Base-by-base conservation (phyloP, 768 basidiomycete genomes). In the Suillus plorans region DNA sequence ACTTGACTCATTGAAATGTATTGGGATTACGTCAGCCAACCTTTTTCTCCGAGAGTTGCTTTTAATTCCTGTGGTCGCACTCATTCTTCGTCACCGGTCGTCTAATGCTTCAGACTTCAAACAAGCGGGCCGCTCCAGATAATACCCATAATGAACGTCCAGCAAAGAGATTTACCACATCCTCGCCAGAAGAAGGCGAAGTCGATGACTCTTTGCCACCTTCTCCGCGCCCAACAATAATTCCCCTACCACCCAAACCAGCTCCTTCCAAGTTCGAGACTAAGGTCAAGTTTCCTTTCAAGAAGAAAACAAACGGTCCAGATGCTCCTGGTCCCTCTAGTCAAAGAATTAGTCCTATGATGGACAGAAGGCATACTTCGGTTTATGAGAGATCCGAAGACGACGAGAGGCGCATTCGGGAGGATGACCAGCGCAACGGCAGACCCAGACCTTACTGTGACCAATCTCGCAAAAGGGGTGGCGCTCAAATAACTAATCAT, bases 121-220 rank as follows among this genome's bases (percentile, higher is more conserved):
- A 75, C 59, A 92, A 92, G 78, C 84, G 91, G 64, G 79, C 77
- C 61, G 86, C 87, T 36, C 86, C 87, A 44, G 74, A 76, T 57
- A 85, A 87, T 16, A 81, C 85, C 55, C 77, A 79, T 2, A 77
- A 80, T 64, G 75, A 77, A 45, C 81, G 89, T 60, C 81, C 84
- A 12, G 44, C 74, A 6, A 92, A 92, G 71, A 82, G 89, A 52
- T 79, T 73, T 22, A 80, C 81, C 10, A 82, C 88, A 3, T 89
- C 77, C 1, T 82, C 90, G 1, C 91, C 91, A 59, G 92, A 94
- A 75, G 92, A 94, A 73, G 92, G 92, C 65, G 92, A 94, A 70
- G 78, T 94, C 58, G 90, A 91, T 76, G 91, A 92, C 73, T 78
- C 74, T 49, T 71, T 67, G 9, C 56, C 69, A 58, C 66, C 60